Evolutionary conservation across 306 rosid species (phyloP), one percentile per base, ranked within the genome.

Genomic region (Lathyrus aphaca): DNA sequence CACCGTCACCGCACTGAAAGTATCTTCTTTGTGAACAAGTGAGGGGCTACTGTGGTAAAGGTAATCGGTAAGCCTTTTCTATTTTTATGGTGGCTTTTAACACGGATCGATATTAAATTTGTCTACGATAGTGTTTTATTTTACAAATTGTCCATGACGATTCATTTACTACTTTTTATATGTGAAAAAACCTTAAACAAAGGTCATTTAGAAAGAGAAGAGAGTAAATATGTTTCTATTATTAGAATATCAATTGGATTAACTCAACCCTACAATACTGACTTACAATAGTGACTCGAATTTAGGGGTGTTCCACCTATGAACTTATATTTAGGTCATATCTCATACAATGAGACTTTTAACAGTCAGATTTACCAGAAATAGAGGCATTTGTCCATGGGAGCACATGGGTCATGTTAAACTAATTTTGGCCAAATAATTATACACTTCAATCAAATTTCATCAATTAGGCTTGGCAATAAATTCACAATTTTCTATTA

Each of bases 11-110:
- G 0, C 35, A 5, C 18, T 13, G 38, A 42, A 64, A 53, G 44
- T 64, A 13, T 35, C 45, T 16, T 15, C n/a, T 35, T 35, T 10
- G 45, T 53, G 32, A 53, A 21, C 59, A 53, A 53, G 59, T 23
- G 59, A 19, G n/a, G 59, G 11, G 15, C 59, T 29, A 53, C 59
- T 53, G 13, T 15, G 30, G 59, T 53, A 53, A 19, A 53, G 59
- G 30, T 53, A 53, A 21, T 19, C 13, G 35, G 32, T 2, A 53
- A 53, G 21, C 58, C n/a, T 19, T 19, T 10, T 21, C 7, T 10
- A 1, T 10, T 53, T 53, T 53, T 9, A 53, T 19, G 58, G 15
- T 4, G 58, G 15, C 56, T 10, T 53, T 53, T 48, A 16, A 48
- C 11, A 48, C 11, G 18, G 17, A 48, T 16, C 23, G 8, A 48